Evolutionary conservation across 257 asterid genomes (phyloP).

Genomic region (Echium plantagineum): DNA sequence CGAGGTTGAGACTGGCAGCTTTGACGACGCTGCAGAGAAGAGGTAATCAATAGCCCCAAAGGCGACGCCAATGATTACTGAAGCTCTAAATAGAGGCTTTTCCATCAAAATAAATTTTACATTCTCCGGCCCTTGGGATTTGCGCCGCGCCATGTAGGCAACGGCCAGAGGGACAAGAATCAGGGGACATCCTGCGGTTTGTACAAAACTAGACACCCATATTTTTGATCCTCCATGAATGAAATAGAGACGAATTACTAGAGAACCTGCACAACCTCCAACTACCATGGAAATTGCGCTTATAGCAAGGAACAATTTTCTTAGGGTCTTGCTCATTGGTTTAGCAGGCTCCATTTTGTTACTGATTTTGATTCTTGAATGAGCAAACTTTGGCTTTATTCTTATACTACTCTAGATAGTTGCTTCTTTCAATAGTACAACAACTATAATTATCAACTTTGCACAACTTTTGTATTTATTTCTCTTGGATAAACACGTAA

Average conservation of each 20-base stretch:
- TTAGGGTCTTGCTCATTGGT: constrained; percentile 2
- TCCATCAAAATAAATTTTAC: constrained; percentile 10
- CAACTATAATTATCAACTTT: too few relatives aligned
- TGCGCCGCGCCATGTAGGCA: too few relatives aligned
- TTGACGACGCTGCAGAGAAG: constrained; percentile 3
- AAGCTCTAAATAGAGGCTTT: neutral
- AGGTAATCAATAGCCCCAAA: constrained; percentile 8
- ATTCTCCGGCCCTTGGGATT: neutral
- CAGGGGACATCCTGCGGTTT: constrained; percentile 19
- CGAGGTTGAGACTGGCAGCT: constrained; percentile 17
- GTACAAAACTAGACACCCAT: constrained; percentile 11
- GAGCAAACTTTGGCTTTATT: too few relatives aligned
- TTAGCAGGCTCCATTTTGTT: neutral
- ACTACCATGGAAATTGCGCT: constrained; percentile 1
- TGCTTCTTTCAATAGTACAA: too few relatives aligned
- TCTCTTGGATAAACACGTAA: too few relatives aligned
- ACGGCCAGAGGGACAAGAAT: too few relatives aligned
- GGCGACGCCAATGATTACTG: constrained; percentile 8
- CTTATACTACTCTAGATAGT: too few relatives aligned
- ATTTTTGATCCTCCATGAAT: constrained; percentile 13
- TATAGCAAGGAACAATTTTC: neutral
- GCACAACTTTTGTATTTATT: too few relatives aligned
- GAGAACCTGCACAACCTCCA: constrained; percentile 16
- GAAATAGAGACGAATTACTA: constrained; percentile 20
- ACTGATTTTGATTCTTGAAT: too few relatives aligned